phyloP scores from a whole-genome alignment of 306 rosid species.

The Quercus berberidifolia region DNA sequence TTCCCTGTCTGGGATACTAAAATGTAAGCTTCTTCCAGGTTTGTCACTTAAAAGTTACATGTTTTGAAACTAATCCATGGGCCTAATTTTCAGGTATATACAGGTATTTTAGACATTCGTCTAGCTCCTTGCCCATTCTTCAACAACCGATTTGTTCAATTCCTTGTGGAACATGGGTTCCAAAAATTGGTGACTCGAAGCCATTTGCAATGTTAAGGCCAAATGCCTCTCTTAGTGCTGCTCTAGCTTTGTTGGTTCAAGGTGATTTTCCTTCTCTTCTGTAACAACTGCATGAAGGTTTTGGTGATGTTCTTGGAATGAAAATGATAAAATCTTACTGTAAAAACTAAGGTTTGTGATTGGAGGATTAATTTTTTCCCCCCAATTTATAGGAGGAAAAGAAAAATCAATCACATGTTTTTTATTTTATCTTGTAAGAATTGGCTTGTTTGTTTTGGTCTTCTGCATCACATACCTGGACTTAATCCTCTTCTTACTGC shows the following conservation, averaged over 20 bases:
- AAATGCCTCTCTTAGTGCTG: constrained; percentile 65
- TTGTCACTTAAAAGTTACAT: constrained; percentile 16
- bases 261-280: constrained; percentile 44
- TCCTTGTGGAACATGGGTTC: constrained; percentile 83
- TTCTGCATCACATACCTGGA: not conserved
- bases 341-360: not conserved
- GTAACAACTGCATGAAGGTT: not conserved
- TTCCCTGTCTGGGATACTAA: constrained; percentile 67
- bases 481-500: not conserved
- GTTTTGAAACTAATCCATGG: constrained; percentile 37
- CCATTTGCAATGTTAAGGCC: constrained; percentile 72
- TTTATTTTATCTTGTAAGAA: not conserved
- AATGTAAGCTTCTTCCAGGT: constrained; percentile 45
- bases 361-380: not conserved
- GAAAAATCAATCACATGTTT: not conserved
- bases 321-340: not conserved
- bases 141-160: constrained; percentile 66
- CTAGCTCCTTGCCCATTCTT: constrained; percentile 76
- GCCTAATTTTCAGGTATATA: constrained; percentile 65
- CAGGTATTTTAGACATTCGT: constrained; percentile 69
- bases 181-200: constrained; percentile 68
- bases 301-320: not conserved
- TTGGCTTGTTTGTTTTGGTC: not conserved
- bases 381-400: not conserved
- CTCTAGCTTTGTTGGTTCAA: constrained; percentile 65